phyloP scores from a whole-genome alignment of 1,284 basidiomycete genomes.

The Dichomitus squalens region DNA sequence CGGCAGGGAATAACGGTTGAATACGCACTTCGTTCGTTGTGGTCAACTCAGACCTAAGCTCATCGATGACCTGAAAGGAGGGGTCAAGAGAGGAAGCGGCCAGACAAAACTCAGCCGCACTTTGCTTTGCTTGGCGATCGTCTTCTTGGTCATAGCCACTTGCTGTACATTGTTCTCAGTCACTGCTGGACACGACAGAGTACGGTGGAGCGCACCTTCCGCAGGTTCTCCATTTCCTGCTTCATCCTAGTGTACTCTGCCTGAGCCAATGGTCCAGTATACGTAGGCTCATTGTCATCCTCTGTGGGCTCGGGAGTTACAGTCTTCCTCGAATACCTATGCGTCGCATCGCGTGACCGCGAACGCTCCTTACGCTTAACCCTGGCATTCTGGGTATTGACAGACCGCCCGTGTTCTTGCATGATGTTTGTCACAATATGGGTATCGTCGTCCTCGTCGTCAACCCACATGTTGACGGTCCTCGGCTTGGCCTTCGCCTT shows the following conservation, averaged over 20 bases:
- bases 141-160: conserved; percentile 51
- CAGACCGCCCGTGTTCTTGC: conserved; percentile 11
- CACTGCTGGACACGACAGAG: not conserved
- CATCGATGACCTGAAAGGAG: conserved; percentile 49
- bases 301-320: conserved; percentile 20
- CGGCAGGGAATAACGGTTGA: not conserved
- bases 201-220: conserved; percentile 45
- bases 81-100: conserved; percentile 4
- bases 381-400: conserved; percentile 8
- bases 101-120: conserved; percentile 35
- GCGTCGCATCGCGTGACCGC: conserved; percentile 26
- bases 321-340: conserved; percentile 18
- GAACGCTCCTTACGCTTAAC: conserved; percentile 32
- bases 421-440: conserved; percentile 19
- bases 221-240: conserved; percentile 45
- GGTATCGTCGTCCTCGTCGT: conserved; percentile 21
- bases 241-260: conserved; percentile 45
- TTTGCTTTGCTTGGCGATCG: conserved; percentile 58
- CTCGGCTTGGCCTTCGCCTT: conserved; percentile 24
- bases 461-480: conserved; percentile 13
- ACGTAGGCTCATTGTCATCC: conserved; percentile 21
- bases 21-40: conserved; percentile 36
- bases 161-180: conserved; percentile 40
- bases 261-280: conserved; percentile 38
- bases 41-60: conserved; percentile 45